Conservation (phyloP, 768 basidiomycete species). For the Lactarius sp. region DNA sequence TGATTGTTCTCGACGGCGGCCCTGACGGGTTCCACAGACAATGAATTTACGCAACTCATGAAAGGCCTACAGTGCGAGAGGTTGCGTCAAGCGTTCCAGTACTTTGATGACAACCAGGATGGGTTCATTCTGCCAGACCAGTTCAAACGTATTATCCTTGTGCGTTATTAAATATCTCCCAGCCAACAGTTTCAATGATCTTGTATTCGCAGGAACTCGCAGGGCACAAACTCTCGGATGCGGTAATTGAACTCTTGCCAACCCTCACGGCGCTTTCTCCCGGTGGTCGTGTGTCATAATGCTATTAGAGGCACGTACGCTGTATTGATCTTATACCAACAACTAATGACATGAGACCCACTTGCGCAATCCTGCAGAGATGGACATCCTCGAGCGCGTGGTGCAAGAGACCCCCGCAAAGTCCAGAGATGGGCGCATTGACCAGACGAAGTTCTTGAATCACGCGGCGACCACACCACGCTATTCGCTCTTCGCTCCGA, state of each 20-base stretch:
- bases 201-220: conserved; percentile 70
- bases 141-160: no score
- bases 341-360: conserved; percentile 5
- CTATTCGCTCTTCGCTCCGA: no score
- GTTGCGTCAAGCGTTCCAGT: no score
- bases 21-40: no score
- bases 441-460: conserved; percentile 92
- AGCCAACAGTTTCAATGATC: neutral
- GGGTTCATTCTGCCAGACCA: no score
- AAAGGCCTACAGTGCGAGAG: no score
- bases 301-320: conserved; percentile 69
- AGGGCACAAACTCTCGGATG: conserved; percentile 94
- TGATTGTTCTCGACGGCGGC: no score
- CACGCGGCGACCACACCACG: conserved; percentile 59
- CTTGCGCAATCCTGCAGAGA: conserved; percentile 46
- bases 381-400: conserved; percentile 95
- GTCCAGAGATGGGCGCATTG: conserved; percentile 93
- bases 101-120: no score
- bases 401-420: conserved; percentile 86
- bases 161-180: conserved; percentile 35
- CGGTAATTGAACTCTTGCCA: conserved; percentile 87
- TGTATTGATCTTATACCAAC: conserved; percentile 4
- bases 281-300: conserved; percentile 95
- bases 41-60: no score
- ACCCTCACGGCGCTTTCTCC: conserved; percentile 87